phyloP scores from a whole-genome alignment of 306 rosid species.

The Trifolium repens region DNA sequence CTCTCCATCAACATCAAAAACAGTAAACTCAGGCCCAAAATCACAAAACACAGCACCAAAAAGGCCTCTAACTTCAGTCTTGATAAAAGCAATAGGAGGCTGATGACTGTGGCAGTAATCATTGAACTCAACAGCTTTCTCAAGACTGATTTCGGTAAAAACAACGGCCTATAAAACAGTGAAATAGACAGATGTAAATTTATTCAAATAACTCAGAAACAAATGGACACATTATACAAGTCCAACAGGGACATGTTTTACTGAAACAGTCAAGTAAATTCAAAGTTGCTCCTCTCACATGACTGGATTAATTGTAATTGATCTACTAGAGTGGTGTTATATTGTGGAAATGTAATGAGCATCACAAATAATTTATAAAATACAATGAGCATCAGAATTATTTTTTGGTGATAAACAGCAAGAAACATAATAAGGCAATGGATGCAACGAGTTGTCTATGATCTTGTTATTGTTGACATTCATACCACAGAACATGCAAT shows the following conservation, averaged over 20 bases:
- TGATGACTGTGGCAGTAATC: conserved; percentile 85
- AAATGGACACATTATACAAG: conserved; percentile 12
- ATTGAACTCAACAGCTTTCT: conserved; percentile 76
- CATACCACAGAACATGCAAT: background rate
- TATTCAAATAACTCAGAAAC: conserved; percentile 15
- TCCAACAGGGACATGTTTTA: background rate
- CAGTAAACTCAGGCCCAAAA: conserved; percentile 92
- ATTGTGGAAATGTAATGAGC: too few relatives aligned
- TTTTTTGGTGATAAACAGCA: conserved; percentile 2
- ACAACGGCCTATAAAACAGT: conserved; percentile 77
- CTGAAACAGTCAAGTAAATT: conserved; percentile 4
- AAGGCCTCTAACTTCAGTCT: conserved; percentile 88
- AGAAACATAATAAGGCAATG: background rate
- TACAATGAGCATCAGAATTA: background rate
- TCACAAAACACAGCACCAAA: conserved; percentile 93
- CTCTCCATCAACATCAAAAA: conserved; percentile 85
- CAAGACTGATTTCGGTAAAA: conserved; percentile 74
- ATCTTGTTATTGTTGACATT: conserved; percentile 8
- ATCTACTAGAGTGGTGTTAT: conserved; percentile 9
- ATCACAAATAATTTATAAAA: conserved; percentile 12
- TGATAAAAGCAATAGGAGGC: conserved; percentile 85
- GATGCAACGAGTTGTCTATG: background rate
- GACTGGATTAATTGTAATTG: background rate
- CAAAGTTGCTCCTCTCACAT: conserved; percentile 17
- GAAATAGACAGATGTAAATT: conserved; percentile 17